Percentiles rank a stretch among this genome's conserved stretches.
phyloP scores from a whole-genome alignment of 768 basidiomycete species.

The Hygrocybe punicea region DNA sequence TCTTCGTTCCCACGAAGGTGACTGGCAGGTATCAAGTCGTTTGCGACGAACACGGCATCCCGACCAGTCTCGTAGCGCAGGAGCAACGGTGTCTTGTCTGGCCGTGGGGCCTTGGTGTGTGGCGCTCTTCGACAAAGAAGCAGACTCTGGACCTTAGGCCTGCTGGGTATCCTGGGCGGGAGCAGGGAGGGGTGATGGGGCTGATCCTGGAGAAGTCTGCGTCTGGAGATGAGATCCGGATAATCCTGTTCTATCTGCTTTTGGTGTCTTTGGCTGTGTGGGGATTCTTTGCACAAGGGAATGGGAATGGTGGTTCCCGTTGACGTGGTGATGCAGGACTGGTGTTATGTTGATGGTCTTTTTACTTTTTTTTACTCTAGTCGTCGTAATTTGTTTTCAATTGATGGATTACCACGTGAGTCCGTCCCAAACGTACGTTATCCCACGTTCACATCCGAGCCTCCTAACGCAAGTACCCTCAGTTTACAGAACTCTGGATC shows the following conservation, averaged over 20 bases:
- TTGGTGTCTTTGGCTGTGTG: slow-evolving; percentile 50
- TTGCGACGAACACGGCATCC: slow-evolving; percentile 64
- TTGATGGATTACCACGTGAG: too few relatives aligned
- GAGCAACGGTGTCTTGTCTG: slow-evolving; percentile 48
- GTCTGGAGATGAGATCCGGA: slow-evolving; percentile 67
- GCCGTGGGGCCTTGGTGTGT: slow-evolving; percentile 48
- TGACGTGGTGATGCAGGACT: too few relatives aligned
- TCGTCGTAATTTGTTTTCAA: too few relatives aligned
- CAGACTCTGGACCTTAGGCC: slow-evolving; percentile 44
- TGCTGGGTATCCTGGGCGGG: slow-evolving; percentile 32
- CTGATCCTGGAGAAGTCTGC: slow-evolving; percentile 55
- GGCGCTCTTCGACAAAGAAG: slow-evolving; percentile 31
- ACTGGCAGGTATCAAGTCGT: slow-evolving; percentile 57
- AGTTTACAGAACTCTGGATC: too few relatives aligned
- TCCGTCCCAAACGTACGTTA: too few relatives aligned
- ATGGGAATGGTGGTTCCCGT: too few relatives aligned
- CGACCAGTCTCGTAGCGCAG: slow-evolving; percentile 47
- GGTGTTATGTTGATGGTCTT: too few relatives aligned
- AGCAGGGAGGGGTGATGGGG: slow-evolving; percentile 41
- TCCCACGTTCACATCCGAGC: too few relatives aligned
- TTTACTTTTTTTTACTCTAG: too few relatives aligned
- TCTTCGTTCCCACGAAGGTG: slow-evolving; percentile 43
- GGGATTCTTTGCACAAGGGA: slow-evolving; percentile 20
- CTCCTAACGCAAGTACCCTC: too few relatives aligned
- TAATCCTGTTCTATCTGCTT: slow-evolving; percentile 52